phyloP scores from a whole-genome alignment of 768 basidiomycete genomes.

The Suillus subluteus region DNA sequence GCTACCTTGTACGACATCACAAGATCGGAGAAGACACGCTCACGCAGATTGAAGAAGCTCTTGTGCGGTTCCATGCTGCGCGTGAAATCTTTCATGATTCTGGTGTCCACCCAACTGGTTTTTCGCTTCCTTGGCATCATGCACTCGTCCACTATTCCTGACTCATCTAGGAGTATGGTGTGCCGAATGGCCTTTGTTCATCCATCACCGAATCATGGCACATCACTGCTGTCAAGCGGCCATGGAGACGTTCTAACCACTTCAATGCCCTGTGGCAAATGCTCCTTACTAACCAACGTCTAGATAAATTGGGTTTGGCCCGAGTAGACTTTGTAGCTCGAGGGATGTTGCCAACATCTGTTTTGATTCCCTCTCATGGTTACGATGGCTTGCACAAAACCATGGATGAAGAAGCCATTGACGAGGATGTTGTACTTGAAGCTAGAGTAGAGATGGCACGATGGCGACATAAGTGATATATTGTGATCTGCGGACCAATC shows the following conservation, averaged over 20 bases:
- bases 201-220: too few relatives aligned
- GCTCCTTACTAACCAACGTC: too few relatives aligned
- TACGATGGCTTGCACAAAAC: neutral
- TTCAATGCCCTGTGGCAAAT: too few relatives aligned
- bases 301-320: constrained; percentile 15
- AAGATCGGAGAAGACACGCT: constrained; percentile 10
- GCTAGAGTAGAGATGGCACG: neutral
- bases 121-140: constrained; percentile 26
- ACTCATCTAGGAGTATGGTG: constrained; percentile 18
- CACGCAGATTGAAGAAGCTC: neutral
- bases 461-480: neutral
- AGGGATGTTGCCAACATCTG: constrained; percentile 8
- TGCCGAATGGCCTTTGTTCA: constrained; percentile 25
- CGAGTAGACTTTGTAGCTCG: constrained; percentile 12
- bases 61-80: constrained; percentile 16
- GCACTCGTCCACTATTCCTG: constrained; percentile 22
- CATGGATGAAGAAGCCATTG: neutral
- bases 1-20: constrained; percentile 25
- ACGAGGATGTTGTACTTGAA: neutral
- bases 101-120: constrained; percentile 15
- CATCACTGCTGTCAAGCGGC: too few relatives aligned
- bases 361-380: neutral
- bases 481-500: neutral
- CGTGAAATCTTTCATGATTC: constrained; percentile 18
- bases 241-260: too few relatives aligned